Percentiles rank a stretch among this genome's conserved stretches.
phyloP scores from a whole-genome alignment of 108 stramenopile genomes.

The Epithemia pelagica region DNA sequence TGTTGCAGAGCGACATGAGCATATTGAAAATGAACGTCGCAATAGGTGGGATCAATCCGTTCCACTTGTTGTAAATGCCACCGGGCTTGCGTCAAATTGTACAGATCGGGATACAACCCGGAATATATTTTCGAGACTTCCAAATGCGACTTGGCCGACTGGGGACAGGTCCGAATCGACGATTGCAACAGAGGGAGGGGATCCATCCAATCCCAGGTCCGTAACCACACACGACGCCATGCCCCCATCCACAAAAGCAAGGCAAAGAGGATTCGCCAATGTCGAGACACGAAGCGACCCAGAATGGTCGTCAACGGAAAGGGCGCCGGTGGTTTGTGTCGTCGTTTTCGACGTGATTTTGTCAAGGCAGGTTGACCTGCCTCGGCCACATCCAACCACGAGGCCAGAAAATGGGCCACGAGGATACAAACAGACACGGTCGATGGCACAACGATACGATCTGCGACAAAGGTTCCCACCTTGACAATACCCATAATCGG shows the following conservation, averaged over 20 bases:
- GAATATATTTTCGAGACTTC: constrained; percentile 76
- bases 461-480: constrained; percentile 80
- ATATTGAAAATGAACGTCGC: constrained; percentile 76
- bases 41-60: constrained; percentile 67
- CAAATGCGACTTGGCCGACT: constrained; percentile 71
- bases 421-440: constrained; percentile 55
- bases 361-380: neutral
- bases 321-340: neutral
- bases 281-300: neutral
- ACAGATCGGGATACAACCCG: constrained; percentile 51
- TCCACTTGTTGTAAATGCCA: constrained; percentile 48
- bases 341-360: neutral
- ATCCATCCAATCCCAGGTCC: constrained; percentile 79
- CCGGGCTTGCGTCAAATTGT: constrained; percentile 46
- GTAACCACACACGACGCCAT: constrained; percentile 24
- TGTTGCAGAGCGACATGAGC: constrained; percentile 67
- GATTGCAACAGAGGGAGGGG: constrained; percentile 45
- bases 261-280: constrained; percentile 1
- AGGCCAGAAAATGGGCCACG: constrained; percentile 25
- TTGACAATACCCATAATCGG: constrained; percentile 73
- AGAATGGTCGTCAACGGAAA: neutral
- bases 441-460: constrained; percentile 72
- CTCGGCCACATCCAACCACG: constrained; percentile 7
- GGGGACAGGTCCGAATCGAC: constrained; percentile 59
- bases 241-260: neutral